Percentiles rank a stretch among this genome's conserved stretches.
Evolutionary conservation across 2,329 filamentous ascomycete genomes (phyloP).

Genomic region (Akanthomyces lecanii): DNA sequence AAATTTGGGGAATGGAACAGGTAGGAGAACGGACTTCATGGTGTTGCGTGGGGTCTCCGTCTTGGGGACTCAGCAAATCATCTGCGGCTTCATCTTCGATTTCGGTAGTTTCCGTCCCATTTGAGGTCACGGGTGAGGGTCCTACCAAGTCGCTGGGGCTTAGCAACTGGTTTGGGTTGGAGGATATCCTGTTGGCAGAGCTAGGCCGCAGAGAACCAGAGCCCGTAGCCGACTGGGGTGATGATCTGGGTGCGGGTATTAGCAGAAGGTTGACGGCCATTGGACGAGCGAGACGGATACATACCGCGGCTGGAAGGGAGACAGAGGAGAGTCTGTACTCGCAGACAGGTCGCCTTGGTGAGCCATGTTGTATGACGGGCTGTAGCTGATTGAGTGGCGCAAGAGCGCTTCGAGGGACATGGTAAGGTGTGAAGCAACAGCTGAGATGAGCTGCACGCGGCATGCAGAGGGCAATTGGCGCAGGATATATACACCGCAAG

Average conservation of each 20-base stretch:
- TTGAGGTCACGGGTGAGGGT: slow-evolving; percentile 80
- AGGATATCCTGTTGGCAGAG: slow-evolving; percentile 45
- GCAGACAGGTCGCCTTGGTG: slow-evolving; percentile 8
- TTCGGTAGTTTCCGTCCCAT: slow-evolving; percentile 76
- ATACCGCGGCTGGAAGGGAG: slow-evolving; percentile 51
- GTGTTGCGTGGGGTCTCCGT: slow-evolving; percentile 22
- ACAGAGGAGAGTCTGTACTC: slow-evolving; percentile 25
- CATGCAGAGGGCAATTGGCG: neutral
- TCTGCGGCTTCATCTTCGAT: slow-evolving; percentile 74
- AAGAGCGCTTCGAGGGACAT: slow-evolving; percentile 8
- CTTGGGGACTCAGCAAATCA: slow-evolving; percentile 42
- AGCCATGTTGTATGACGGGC: neutral
- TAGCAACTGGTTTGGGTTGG: slow-evolving; percentile 52
- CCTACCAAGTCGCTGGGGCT: slow-evolving; percentile 69
- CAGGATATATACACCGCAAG: neutral
- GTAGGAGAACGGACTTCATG: slow-evolving; percentile 34
- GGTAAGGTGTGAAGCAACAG: neutral
- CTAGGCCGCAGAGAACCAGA: slow-evolving; percentile 49
- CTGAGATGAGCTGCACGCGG: neutral
- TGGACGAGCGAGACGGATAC: slow-evolving; percentile 23
- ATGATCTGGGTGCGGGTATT: slow-evolving; percentile 27
- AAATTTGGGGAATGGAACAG: neutral
- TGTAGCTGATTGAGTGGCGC: neutral
- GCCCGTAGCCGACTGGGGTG: slow-evolving; percentile 36
- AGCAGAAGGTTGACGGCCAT: neutral